Evolutionary conservation across 306 rosid genomes (phyloP), one percentile per base, ranked within the genome.

Genomic region (Prunus persica): DNA sequence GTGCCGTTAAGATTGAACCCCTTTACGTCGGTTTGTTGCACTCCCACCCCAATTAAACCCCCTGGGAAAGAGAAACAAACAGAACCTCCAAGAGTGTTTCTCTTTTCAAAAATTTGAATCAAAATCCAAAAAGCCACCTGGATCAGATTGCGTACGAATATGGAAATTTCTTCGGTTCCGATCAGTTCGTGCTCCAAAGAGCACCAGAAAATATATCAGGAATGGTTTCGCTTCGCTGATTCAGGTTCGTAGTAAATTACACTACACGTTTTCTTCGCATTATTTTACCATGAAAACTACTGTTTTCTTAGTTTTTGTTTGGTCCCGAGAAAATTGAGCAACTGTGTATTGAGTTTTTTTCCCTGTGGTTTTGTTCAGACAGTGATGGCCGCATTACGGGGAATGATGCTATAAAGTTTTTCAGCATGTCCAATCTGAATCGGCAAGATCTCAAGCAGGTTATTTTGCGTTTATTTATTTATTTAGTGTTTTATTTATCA

Each of bases 401-500:
- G n/a, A 87, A 28, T 22, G 99, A 95, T 82, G 97, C 98, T 27
- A 86, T 86, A 2, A 88, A 80, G 80, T 86, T 95, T 84, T 95
- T 95, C 56, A 69, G 90, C 67, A 76, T 90, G 88, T 89, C 99
- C 20, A 82, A 79, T 46, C 79, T 95, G 87, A 81, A 97, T 41
- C 84, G 98, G 11, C 88, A 86, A 72, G 93, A 92, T 58, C 97
- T 95, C 74, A 95, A 89, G 79, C 96, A 92, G 97, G 99, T 95
- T 74, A 15, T 55, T 6, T 67, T 75, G 19, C 38, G n/a, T 73
- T 49, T 41, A 3, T 67, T 13, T 47, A 18, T 25, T 43, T 52
- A 1, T 43, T 5, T 9, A 3, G 10, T 56, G 11, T 1, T 24
- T 14, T 30, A 3, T 22, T 52, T 14, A 24, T 18, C 67, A 27